Conservation (phyloP, 2,329 filamentous ascomycete genomes). For the Aureobasidium zeae region DNA sequence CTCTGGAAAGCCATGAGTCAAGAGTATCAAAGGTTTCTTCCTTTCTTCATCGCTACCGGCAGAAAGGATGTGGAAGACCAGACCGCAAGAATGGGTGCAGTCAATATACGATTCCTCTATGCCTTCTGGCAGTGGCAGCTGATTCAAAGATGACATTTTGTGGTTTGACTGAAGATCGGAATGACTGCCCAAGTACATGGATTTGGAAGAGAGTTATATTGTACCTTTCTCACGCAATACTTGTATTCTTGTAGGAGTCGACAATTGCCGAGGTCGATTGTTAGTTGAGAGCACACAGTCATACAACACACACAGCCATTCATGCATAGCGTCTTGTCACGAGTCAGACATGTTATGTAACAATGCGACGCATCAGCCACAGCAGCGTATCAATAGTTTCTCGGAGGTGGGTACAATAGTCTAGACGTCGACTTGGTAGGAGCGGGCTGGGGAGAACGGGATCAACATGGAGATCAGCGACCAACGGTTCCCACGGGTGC, state of each 20-base stretch:
- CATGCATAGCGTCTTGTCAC: no score
- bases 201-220: neutral
- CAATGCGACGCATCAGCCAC: no score
- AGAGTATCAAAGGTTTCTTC: slow-evolving; percentile 47
- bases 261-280: no score
- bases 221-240: no score
- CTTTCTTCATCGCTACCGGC: slow-evolving; percentile 35
- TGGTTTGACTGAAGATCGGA: no score
- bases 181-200: no score
- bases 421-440: slow-evolving; percentile 4
- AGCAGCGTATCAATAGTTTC: neutral
- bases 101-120: slow-evolving; percentile 49
- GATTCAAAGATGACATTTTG: slow-evolving; percentile 20
- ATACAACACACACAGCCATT: no score
- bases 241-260: no score
- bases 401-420: slow-evolving; percentile 3
- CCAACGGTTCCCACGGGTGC: neutral
- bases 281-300: no score
- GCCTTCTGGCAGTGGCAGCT: slow-evolving; percentile 46
- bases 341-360: no score
- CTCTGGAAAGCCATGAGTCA: slow-evolving; percentile 60
- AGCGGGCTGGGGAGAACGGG: slow-evolving; percentile 3
- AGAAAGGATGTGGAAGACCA: slow-evolving; percentile 54
- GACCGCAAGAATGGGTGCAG: slow-evolving; percentile 43
- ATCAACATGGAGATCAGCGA: slow-evolving; percentile 8